Base-by-base conservation (phyloP, 176 grass and related monocot genomes). In the Ananas comosus region DNA sequence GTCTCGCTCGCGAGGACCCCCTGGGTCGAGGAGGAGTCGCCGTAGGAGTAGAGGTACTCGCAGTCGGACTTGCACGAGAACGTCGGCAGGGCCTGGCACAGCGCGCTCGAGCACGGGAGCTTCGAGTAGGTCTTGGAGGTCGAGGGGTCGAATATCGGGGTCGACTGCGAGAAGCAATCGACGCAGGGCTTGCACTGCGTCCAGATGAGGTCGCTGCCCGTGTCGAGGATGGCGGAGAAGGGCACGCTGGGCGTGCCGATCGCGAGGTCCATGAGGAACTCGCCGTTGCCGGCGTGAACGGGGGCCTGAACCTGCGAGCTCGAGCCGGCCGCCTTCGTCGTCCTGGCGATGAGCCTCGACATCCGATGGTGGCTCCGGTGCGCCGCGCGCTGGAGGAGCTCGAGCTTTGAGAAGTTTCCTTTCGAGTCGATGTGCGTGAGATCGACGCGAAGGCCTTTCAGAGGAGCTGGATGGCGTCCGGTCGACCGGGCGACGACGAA, bases 381-480 rank as follows among this genome's bases (percentile, higher is more conserved):
- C 13, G 83, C 89, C 61, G 81, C 81, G 13, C 85, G 88, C 56
- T 81, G 82, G 53, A 91, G 66, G 24, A 88, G 85, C 85, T 91
- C 82, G 3, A 83, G 33, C 69, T 72, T 71, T 11, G 85, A 77
- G 74, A 88, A 96, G 80, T 88, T 91, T 52, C 85, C 52, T 12
- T 88, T 81, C 23, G 82, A 76, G 72, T 96, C 91, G 27, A 91
- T 77, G 66, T 88, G 88, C 57, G 74, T 91, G 72, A 96, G 80
- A 56, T 72, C 25, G 75, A 88, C 61, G 48, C 80, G 82, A 58
- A 96, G 63, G 67, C 91, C 85, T 7, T 54, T 51, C 10, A 77
- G 10, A 16, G 5, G 48, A 1, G 56, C 22, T 23, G 22, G 24
- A 16, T 53, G 2, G 65, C 52, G 23, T 58, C 78, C 74, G 7